Evolutionary conservation across 2,329 filamentous ascomycete species (phyloP), one percentile per base, ranked within the genome.

Genomic region (Pyrenochaeta sp.): DNA sequence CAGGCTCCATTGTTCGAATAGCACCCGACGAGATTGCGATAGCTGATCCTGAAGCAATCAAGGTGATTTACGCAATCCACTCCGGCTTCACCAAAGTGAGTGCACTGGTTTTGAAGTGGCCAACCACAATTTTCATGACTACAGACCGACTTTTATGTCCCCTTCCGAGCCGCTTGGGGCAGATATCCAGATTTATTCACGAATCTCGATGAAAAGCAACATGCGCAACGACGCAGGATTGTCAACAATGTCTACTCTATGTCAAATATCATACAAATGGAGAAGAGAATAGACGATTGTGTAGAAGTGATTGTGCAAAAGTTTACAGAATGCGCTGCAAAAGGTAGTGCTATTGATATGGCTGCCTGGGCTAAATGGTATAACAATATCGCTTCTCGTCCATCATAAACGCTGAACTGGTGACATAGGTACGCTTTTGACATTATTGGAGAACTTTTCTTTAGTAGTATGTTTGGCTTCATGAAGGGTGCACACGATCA

Each of bases 401-500:
- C 4, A 7, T 11, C 14, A 20, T 6, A 2, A 7, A 20, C 23
- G 20, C 41, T 31, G 41, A 31, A 12, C 2, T 9, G 41, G 27
- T 20, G 5, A 29, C 6, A 31, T 2, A 54, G 54, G 54, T 58
- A 54, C 15, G 40, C 54, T 0, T 58, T 54, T 40, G 54, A 58
- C 10, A 40, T 51, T 1, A 41, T 55, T 14, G 55, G 55, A 7
- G 29, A 52, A 4, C 37, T 58, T 1, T 58, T 55, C 33, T 58
- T 58, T 18, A 49, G 55, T 14, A 18, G 39, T 15, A 44, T 42
- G 29, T 58, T 58, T 21, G 45, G 51, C 10, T 54, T 49, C 9
- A 4, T 54, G 4, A 7, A 41, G 18, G 9, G 15, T 0, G 29
- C 36, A 23, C 6, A 18, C 15, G 51, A 54, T 3, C 33, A 31